phyloP scores from a whole-genome alignment of 805 yeast genomes.

The Barnettozyma salicaria region DNA sequence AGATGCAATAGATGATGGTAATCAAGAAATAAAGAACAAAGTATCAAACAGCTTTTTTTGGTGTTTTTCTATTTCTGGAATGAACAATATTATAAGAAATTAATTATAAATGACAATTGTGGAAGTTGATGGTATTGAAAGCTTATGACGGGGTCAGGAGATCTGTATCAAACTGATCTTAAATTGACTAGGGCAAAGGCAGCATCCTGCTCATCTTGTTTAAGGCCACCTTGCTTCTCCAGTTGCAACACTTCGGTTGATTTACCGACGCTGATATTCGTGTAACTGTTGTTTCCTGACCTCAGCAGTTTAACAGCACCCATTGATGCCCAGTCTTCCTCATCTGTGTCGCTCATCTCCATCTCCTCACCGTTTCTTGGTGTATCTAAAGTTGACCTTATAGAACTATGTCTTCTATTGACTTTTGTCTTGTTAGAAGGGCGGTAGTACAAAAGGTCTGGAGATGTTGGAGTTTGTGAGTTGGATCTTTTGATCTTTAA shows the following conservation, averaged over 20 bases:
- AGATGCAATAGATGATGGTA: no score
- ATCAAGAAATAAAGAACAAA: no score
- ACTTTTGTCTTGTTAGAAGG: constrained; percentile 12
- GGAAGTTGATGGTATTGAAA: no score
- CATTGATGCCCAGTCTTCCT: constrained; percentile 92
- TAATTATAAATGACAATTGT: no score
- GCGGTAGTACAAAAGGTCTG: constrained; percentile 20
- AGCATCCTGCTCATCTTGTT: constrained; percentile 45
- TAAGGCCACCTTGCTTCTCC: constrained; percentile 14
- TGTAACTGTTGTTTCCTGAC: constrained; percentile 14
- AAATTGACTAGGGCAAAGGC: constrained; percentile 62
- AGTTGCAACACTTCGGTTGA: constrained; percentile 5
- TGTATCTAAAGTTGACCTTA: constrained; percentile 36
- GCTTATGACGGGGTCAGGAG: neutral
- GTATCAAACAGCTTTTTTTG: no score
- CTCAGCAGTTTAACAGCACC: constrained; percentile 68
- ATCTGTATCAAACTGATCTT: constrained; percentile 25
- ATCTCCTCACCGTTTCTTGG: constrained; percentile 26
- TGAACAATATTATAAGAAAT: no score
- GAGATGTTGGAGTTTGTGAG: constrained; percentile 32
- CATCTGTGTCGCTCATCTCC: constrained; percentile 59
- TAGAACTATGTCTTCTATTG: constrained; percentile 25
- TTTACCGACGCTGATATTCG: constrained; percentile 8
- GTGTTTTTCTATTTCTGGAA: no score
- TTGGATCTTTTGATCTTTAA: constrained; percentile 28